phyloP scores from a whole-genome alignment of 139 green algal species.

The Micromonas pusilla region DNA sequence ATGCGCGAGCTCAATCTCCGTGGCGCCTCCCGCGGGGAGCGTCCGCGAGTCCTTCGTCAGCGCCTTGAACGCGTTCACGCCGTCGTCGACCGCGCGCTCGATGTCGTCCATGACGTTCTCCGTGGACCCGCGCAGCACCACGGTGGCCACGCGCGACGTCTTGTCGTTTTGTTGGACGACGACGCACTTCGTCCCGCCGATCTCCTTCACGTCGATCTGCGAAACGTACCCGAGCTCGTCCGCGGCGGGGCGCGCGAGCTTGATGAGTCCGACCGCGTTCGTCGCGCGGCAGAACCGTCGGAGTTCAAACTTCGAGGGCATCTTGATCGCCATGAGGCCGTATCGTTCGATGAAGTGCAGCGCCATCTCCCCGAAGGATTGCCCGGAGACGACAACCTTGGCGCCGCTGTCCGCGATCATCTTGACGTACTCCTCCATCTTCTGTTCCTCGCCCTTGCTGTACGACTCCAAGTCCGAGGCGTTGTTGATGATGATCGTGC shows the following conservation, averaged over 20 bases:
- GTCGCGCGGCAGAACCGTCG: constrained; percentile 85
- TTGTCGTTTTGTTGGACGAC: constrained; percentile 66
- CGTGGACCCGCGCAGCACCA: constrained; percentile 86
- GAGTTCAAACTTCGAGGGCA: constrained; percentile 97
- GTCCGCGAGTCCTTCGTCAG: constrained; percentile 69
- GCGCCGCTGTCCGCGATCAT: constrained; percentile 56
- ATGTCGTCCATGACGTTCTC: constrained; percentile 87
- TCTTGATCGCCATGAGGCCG: constrained; percentile 56
- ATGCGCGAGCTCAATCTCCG: constrained; percentile 80
- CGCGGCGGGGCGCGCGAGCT: constrained; percentile 43
- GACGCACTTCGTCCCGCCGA: constrained; percentile 71
- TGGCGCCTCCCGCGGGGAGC: constrained; percentile 74
- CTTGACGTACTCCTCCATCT: constrained; percentile 83
- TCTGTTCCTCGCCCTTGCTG: constrained; percentile 72
- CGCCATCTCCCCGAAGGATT: constrained; percentile 88
- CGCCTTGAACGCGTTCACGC: constrained; percentile 92
- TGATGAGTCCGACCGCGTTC: constrained; percentile 63
- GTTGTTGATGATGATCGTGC: constrained; percentile 91
- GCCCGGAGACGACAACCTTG: constrained; percentile 73
- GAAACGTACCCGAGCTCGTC: constrained; percentile 43
- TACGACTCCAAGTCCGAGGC: constrained; percentile 91
- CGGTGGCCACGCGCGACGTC: constrained; percentile 60
- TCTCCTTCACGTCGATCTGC: constrained; percentile 59
- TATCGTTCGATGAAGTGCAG: constrained; percentile 97
- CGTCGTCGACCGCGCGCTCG: constrained; percentile 91